Evolutionary conservation across 129 eudicot genomes (phyloP), one percentile per base, ranked within the genome.

Genomic region (Deinandra increscens): DNA sequence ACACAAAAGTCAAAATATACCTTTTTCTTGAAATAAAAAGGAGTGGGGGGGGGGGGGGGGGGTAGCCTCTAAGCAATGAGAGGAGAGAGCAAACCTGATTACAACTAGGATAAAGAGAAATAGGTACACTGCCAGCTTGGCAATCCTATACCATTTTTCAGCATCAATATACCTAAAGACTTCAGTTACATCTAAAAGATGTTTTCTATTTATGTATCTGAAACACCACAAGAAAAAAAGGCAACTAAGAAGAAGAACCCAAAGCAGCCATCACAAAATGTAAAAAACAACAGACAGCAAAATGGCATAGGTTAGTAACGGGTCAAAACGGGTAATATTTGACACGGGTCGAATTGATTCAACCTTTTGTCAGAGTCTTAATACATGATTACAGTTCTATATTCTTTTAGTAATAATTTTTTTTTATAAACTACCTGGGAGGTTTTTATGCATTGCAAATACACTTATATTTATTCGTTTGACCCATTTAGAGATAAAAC

Each of bases 71-170:
- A n/a, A n/a, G n/a, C n/a, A n/a, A n/a, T n/a, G n/a, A n/a, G n/a
- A n/a, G n/a, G n/a, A n/a, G n/a, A n/a, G n/a, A 74, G 54, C 68
- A 42, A 70, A 91, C 97, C 96, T 88, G 86, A 83, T 82, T 36
- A 91, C 79, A 73, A 83, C 87, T 43, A 91, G 64, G 26, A 77
- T 74, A 64, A 91, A 91, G 80, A 87, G 73, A 63, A 75, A 22
- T 8, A 84, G 64, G 77, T 91, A 88, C 45, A 87, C 73, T 1
- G 66, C 82, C 51, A 91, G 88, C 85, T 85, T 91, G 76, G 77
- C 69, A 68, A 91, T 31, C 41, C 97, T 81, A 65, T 66, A 79
- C 80, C 78, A 85, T 74, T 87, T 91, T 72, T 87, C 97, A 59
- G 80, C 72, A 73, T 75, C 70, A 10, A 87, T 70, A 31, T 53